Percentiles rank a stretch among this genome's conserved stretches.
Evolutionary conservation across 129 eudicot species (phyloP).

Genomic region (Tanacetum coccineum): DNA sequence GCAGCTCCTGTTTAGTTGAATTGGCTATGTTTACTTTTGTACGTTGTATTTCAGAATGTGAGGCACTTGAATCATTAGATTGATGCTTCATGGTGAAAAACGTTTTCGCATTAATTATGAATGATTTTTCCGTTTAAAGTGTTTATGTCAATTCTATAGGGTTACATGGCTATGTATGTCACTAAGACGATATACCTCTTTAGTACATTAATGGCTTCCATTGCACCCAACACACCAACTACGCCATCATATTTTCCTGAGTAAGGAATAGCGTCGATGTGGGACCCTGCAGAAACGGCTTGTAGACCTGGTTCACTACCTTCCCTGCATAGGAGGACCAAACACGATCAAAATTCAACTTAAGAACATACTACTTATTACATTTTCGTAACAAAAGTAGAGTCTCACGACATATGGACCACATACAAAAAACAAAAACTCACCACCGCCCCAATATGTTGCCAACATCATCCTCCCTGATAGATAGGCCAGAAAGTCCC

Average conservation of each 20-base stretch:
- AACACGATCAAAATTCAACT: slow-evolving; percentile 15
- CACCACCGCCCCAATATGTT: slow-evolving; percentile 97
- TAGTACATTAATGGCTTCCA: slow-evolving; percentile 86
- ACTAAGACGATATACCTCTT: slow-evolving; percentile 41
- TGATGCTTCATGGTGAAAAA: no score
- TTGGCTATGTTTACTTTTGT: no score
- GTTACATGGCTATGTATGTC: neutral
- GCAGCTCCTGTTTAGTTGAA: no score
- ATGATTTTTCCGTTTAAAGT: no score
- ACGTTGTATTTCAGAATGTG: no score
- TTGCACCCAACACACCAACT: slow-evolving; percentile 94
- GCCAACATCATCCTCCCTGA: slow-evolving; percentile 93
- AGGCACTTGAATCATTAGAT: no score
- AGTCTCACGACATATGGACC: neutral
- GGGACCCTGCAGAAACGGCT: slow-evolving; percentile 91
- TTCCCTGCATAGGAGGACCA: slow-evolving; percentile 47
- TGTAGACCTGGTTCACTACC: slow-evolving; percentile 68
- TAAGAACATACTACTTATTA: neutral
- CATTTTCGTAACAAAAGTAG: slow-evolving; percentile 1
- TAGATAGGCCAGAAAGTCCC: slow-evolving; percentile 81
- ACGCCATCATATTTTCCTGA: slow-evolving; percentile 98
- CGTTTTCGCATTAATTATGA: no score
- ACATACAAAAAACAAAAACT: slow-evolving; percentile 21
- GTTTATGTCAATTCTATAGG: no score
- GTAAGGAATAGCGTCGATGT: slow-evolving; percentile 94